Conservation (phyloP, 441 rosid species). For the Pelargonium citronellum region DNA sequence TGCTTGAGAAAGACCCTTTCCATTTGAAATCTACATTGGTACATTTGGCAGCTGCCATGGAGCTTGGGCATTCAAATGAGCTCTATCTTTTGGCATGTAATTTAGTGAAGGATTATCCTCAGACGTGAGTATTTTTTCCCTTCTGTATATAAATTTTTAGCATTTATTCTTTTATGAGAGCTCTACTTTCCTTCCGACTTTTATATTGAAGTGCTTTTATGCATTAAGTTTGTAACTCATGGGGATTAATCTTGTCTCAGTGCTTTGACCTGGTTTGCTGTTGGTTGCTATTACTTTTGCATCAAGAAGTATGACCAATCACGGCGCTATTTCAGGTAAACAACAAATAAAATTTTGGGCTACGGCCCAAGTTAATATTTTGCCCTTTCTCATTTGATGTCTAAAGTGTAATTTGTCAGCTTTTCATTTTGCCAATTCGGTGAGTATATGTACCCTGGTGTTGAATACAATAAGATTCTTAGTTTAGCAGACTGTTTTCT, state of each 20-base stretch:
- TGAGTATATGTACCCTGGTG: no score
- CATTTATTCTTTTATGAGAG: background rate
- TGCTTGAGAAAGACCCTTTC: constrained; percentile 95
- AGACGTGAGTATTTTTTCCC: constrained; percentile 51
- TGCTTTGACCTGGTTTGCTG: constrained; percentile 97
- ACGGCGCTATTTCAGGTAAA: constrained; percentile 77
- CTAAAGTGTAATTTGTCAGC: background rate
- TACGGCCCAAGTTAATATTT: constrained; percentile 4
- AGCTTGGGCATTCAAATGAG: constrained; percentile 93
- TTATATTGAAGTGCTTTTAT: background rate
- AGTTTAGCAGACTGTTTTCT: no score
- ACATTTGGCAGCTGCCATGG: constrained; percentile 89
- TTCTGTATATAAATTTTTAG: background rate
- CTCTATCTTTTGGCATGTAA: constrained; percentile 90
- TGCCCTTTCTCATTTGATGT: background rate
- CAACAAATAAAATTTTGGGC: constrained; percentile 8
- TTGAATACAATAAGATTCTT: no score
- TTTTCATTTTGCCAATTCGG: background rate
- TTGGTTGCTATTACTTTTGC: constrained; percentile 93
- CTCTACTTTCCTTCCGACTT: background rate
- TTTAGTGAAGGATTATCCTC: constrained; percentile 91
- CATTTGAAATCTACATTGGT: constrained; percentile 79
- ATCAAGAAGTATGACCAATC: constrained; percentile 86
- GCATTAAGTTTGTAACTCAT: background rate
- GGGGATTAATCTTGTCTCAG: constrained; percentile 35